A percentile compares a stretch with the other conserved stretches of the same genome.
These are phyloP conservation scores for Zygotorulaspora florentina DNA, from an alignment of 805 yeast species.

Conservation along the genomic window DNA sequence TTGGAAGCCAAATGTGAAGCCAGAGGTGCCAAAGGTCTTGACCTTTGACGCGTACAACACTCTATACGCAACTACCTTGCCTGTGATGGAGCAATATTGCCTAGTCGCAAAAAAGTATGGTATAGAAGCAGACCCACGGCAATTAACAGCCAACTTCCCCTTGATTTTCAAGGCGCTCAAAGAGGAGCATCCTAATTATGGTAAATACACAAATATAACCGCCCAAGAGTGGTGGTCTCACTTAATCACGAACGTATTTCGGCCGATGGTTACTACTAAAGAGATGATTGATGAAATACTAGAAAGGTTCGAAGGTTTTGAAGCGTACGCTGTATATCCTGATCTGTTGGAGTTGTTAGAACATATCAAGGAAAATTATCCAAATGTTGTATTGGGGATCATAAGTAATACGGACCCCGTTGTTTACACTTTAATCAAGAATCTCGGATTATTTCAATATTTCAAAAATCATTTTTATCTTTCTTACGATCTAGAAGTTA, in stretches of 20 bases:
- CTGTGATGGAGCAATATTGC: constrained; percentile 53
- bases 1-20: constrained; percentile 12
- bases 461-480: constrained; percentile 43
- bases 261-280: constrained; percentile 32
- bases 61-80: constrained; percentile 51
- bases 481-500: constrained; percentile 52
- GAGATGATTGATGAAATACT: constrained; percentile 45
- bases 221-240: constrained; percentile 56
- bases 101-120: constrained; percentile 46
- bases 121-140: constrained; percentile 28
- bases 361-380: constrained; percentile 28
- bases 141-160: constrained; percentile 30
- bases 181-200: constrained; percentile 55
- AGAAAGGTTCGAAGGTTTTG: constrained; percentile 44
- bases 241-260: constrained; percentile 44
- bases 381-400: constrained; percentile 41
- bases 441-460: constrained; percentile 42
- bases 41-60: constrained; percentile 71
- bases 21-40: constrained; percentile 41
- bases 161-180: constrained; percentile 37
- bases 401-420: constrained; percentile 63
- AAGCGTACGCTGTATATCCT: constrained; percentile 50
- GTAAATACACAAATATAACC: constrained; percentile 39
- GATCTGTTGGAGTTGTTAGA: constrained; percentile 50
- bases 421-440: constrained; percentile 42